A percentile compares a stretch with the other conserved stretches of the same genome.
These are phyloP conservation scores for Septoria linicola DNA, from an alignment of 2,329 filamentous ascomycete genomes.

Conservation along the genomic window DNA sequence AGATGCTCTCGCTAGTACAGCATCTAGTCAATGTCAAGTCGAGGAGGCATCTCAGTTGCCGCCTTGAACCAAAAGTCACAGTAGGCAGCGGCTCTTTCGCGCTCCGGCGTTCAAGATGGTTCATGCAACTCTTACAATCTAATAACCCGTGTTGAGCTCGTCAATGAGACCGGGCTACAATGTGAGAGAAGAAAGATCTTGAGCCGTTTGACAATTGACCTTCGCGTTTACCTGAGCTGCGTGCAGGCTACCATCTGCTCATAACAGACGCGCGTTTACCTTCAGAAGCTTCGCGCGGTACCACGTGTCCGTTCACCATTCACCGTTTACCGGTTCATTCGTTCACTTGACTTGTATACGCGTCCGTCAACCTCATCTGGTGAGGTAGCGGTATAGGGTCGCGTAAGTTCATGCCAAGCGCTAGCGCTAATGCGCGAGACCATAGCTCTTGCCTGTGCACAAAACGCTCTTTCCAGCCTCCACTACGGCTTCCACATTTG, in stretches of 20 bases:
- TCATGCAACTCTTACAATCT: slow-evolving; percentile 62
- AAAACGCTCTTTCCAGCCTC: slow-evolving; percentile 5
- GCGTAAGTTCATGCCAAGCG: neutral
- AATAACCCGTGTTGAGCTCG: slow-evolving; percentile 60
- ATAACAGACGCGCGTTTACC: slow-evolving; percentile 22
- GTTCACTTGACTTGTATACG: too few species aligned
- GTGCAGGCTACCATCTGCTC: slow-evolving; percentile 28
- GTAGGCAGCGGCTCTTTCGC: neutral
- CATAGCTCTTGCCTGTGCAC: slow-evolving; percentile 2
- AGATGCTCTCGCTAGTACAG: too few species aligned
- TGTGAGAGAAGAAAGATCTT: slow-evolving; percentile 62
- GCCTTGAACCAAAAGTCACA: too few species aligned
- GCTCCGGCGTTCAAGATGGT: neutral
- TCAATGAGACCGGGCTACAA: slow-evolving; percentile 66
- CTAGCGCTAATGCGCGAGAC: neutral
- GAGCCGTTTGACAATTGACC: slow-evolving; percentile 32
- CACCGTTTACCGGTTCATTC: too few species aligned
- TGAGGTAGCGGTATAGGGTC: too few species aligned
- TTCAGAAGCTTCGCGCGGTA: neutral
- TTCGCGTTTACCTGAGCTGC: slow-evolving; percentile 23
- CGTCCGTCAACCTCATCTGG: too few species aligned
- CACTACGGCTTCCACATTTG: slow-evolving; percentile 12
- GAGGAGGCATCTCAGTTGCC: too few species aligned
- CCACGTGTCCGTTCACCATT: too few species aligned
- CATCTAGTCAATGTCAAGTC: neutral